These are phyloP conservation scores for Auriscalpium orientale DNA, from an alignment of 768 basidiomycete species.

Conservation along the genomic window DNA sequence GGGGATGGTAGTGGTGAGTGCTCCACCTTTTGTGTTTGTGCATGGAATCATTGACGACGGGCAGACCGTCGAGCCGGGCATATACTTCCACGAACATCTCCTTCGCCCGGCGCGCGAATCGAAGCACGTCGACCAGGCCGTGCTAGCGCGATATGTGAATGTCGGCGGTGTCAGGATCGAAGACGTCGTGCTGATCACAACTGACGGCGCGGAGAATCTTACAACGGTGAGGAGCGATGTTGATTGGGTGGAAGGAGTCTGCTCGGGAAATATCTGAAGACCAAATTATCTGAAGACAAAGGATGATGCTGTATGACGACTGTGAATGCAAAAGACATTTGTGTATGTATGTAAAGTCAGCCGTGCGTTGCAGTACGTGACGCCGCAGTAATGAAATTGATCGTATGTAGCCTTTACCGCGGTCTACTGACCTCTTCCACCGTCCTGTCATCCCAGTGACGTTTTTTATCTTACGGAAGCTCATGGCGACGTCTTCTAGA, in stretches of 20 bases:
- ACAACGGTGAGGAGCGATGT: constrained; percentile 81
- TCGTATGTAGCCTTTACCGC: too few relatives aligned
- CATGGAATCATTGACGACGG: background rate
- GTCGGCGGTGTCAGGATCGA: constrained; percentile 94
- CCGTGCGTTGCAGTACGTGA: too few relatives aligned
- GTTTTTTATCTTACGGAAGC: too few relatives aligned
- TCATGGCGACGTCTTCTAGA: too few relatives aligned
- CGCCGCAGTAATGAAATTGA: too few relatives aligned
- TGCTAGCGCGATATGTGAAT: constrained; percentile 61
- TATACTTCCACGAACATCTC: constrained; percentile 79
- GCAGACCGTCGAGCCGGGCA: constrained; percentile 86
- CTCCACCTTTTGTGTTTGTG: background rate
- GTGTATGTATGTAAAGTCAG: too few relatives aligned
- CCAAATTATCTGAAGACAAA: background rate
- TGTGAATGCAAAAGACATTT: too few relatives aligned
- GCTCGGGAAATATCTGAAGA: constrained; percentile 48
- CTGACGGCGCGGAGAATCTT: constrained; percentile 70
- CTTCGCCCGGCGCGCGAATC: constrained; percentile 59
- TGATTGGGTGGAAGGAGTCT: constrained; percentile 75
- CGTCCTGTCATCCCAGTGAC: too few relatives aligned
- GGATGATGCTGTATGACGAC: too few relatives aligned
- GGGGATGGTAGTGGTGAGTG: constrained; percentile 81
- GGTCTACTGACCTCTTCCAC: too few relatives aligned
- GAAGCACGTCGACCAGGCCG: constrained; percentile 58
- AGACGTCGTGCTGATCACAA: constrained; percentile 79